Base-by-base conservation (phyloP, 2,329 filamentous ascomycete genomes). In the Apiospora sp. region DNA sequence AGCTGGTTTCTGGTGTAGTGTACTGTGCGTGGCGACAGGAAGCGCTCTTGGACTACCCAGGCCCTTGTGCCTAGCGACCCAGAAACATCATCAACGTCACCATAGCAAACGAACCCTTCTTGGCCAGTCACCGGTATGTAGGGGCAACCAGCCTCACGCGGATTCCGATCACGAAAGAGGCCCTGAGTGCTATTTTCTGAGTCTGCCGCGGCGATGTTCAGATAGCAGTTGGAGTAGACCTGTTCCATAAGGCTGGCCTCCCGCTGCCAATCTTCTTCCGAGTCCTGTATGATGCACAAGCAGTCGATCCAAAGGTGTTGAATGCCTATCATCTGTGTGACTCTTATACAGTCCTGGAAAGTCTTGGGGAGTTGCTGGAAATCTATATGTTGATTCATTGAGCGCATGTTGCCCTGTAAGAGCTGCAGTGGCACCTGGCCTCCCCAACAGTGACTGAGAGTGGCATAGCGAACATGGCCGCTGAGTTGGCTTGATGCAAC, bases 241-340 rank as follows among this genome's bases (percentile, higher is more conserved):
- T 71, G 49, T 43, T 41, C 72, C 69, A 73, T 71, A 7, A 44
- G 37, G 24, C 48, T 37, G 24, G 68, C 46, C 46, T 73, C 30
- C 19, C 12, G 22, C 14, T 71, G 58, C 71, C 71, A 72, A 46
- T 73, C 72, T 12, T 72, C 48, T 30, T 22, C 22, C 13, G 43
- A 54, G 44, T 73, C 68, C 46, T 73, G 72, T 12, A 73, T 71
- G 41, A 73, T 73, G 54, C 72, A 73, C 19, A 73, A 30, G 8
- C 70, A 72, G 48, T 73, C 72, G n/a, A 73, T 72, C 71, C 72
- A 73, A 16, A 73, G 37, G 34, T 73, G 72, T 24, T 44, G 44
- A 30, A 67, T 24, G 2, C 68, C 70, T 5, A 73, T 24, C 14
- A n/a, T n/a, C 27, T 54, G 34, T 8, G 70, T 67, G 12, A 70